Evolutionary conservation across 2,329 filamentous ascomycete species (phyloP), one percentile per base, ranked within the genome.

Genomic region (Fusarium veterinarium): DNA sequence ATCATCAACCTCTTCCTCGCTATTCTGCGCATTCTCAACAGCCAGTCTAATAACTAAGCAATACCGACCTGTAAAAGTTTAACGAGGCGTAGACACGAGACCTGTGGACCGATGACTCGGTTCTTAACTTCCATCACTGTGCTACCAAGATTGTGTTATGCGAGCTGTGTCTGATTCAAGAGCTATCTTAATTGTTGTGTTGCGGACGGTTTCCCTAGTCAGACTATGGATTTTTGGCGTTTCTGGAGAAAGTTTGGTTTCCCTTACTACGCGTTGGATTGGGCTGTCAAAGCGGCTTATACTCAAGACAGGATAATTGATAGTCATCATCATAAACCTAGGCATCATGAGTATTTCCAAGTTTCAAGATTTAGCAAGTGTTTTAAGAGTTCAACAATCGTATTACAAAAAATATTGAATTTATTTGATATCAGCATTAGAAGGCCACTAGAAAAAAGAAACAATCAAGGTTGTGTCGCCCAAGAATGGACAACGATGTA

Each of bases 1-100:
- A 91, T 98, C 73, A 94, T 98, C 86, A 99, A 99, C 88, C 84
- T 99, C 75, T 99, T 99, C 90, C 87, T 99, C 75, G 92, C 94
- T 59, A 99, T 99, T 79, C 87, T 99, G 79, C 90, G 96, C 79
- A 98, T 99, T 77, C 87, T 99, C 79, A 99, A 99, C 87, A 97
- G 92, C 86, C 94, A 97, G 87, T 92, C 91, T 80, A 95, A 97
- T 84, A 97, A 98, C 88, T 98, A 72, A 63, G 28, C 38, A 25
- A 42, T 53, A 58, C 31, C 52, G 57, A 38, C 42, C 19, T 45
- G 38, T 30, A 35, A 57, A 55, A 57, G 16, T 52, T 16, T 28
- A 30, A 37, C 16, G 19, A 23, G 41, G 14, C 25, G 49, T 45
- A 31, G 23, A 53, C 31, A 3, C 25, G 20, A 63, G 19, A 52